These are phyloP conservation scores for Pseudopyrenochaeta lycopersici DNA, from an alignment of 2,329 filamentous ascomycete genomes.

Conservation along the genomic window DNA sequence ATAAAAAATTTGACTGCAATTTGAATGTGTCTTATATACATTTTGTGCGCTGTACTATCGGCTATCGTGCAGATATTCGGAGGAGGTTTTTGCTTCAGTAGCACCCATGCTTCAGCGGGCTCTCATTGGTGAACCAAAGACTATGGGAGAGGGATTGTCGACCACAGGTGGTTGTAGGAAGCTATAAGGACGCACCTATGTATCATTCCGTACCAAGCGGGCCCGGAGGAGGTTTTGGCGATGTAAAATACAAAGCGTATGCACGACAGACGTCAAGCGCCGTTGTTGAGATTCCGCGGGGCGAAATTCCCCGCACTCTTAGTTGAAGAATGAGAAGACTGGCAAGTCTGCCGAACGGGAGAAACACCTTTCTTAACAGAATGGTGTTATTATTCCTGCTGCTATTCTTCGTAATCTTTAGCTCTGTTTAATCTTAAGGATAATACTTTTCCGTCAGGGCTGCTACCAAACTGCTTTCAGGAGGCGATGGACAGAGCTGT, in stretches of 20 bases:
- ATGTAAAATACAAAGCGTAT: neutral
- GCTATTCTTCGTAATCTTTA: too few species aligned
- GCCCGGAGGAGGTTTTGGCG: neutral
- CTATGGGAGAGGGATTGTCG: neutral
- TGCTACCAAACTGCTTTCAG: too few species aligned
- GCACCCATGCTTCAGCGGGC: neutral
- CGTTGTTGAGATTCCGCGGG: neutral
- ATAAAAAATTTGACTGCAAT: neutral
- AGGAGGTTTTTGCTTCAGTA: neutral
- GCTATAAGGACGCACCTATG: neutral
- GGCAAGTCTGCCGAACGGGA: too few species aligned
- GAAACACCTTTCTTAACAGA: too few species aligned
- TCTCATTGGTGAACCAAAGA: neutral
- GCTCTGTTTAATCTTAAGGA: too few species aligned
- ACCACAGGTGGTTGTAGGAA: neutral
- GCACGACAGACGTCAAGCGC: neutral
- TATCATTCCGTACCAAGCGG: neutral
- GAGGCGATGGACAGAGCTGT: too few species aligned
- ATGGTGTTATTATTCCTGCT: too few species aligned
- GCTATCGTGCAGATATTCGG: neutral
- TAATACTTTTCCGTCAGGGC: too few species aligned
- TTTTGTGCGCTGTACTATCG: neutral
- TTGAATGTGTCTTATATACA: neutral
- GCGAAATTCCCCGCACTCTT: neutral
- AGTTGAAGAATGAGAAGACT: too few species aligned